Conservation (phyloP, 805 yeast genomes). For the Spathaspora sp. region DNA sequence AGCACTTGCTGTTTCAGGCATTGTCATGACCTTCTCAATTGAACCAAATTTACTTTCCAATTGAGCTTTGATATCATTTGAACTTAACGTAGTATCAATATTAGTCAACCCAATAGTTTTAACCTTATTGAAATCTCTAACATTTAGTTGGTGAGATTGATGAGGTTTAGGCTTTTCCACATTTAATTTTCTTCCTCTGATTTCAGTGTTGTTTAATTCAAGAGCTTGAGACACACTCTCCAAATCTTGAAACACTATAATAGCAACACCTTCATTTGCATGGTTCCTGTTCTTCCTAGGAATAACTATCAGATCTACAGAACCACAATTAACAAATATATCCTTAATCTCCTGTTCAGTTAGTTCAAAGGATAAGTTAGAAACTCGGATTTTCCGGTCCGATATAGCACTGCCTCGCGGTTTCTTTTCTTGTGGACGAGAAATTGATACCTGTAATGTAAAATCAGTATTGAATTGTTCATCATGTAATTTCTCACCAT, state of each 20-base stretch:
- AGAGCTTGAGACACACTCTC: constrained; percentile 49
- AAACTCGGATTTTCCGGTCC: constrained; percentile 49
- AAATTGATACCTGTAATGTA: constrained; percentile 53
- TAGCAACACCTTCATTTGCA: constrained; percentile 62
- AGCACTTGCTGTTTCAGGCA: constrained; percentile 46
- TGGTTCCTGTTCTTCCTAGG: constrained; percentile 37
- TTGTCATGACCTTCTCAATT: constrained; percentile 41
- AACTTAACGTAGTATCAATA: constrained; percentile 31
- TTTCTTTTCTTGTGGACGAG: constrained; percentile 49
- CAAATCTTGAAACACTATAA: constrained; percentile 45
- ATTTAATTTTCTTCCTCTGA: constrained; percentile 37
- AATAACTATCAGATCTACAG: constrained; percentile 47
- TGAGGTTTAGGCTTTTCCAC: constrained; percentile 12
- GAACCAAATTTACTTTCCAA: constrained; percentile 28
- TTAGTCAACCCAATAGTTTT: constrained; percentile 19
- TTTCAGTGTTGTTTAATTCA: constrained; percentile 30
- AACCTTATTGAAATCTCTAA: constrained; percentile 15
- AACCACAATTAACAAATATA: constrained; percentile 49
- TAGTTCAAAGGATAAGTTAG: constrained; percentile 40
- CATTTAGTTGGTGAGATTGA: constrained; percentile 2
- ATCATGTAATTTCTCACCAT: constrained; percentile 36
- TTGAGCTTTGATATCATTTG: constrained; percentile 26
- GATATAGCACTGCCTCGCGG: constrained; percentile 44
- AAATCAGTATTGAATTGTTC: constrained; percentile 20
- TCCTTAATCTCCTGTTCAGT: constrained; percentile 34